A percentile compares a stretch with the other conserved stretches of the same genome.
Evolutionary conservation across 208 protist species (phyloP).

Genomic region (Acanthamoeba castellanii): DNA sequence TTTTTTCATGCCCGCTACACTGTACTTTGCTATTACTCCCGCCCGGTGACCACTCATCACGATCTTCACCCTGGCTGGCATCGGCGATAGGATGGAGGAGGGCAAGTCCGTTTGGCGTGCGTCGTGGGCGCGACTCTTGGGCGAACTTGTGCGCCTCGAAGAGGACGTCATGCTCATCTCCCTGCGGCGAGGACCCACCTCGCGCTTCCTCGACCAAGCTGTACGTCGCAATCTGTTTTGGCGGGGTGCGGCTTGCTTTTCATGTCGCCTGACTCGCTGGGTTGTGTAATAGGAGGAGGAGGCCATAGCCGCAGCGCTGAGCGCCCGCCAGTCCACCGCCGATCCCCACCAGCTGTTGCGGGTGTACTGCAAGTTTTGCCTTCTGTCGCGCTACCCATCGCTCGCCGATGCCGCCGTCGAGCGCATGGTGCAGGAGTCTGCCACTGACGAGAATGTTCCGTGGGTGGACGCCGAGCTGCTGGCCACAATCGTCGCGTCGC

Average conservation of each 20-base stretch:
- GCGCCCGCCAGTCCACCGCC: neutral
- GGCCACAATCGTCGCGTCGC: neutral
- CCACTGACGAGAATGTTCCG: neutral
- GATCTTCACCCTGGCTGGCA: neutral
- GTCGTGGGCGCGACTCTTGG: neutral
- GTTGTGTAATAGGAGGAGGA: neutral
- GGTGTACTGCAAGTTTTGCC: conserved; percentile 28
- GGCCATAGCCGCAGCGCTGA: neutral
- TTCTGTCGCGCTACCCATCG: conserved; percentile 20
- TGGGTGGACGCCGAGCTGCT: neutral
- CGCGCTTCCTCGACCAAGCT: neutral
- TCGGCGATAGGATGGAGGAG: neutral
- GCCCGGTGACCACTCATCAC: neutral
- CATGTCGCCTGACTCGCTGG: neutral
- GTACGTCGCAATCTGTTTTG: neutral
- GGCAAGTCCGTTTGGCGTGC: neutral
- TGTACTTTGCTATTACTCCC: neutral
- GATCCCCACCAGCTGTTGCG: neutral
- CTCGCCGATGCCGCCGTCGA: neutral
- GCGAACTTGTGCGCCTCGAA: neutral
- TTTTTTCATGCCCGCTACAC: neutral
- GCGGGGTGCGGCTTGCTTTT: neutral
- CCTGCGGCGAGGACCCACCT: neutral
- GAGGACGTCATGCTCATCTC: neutral
- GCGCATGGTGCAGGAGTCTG: neutral